Percentiles rank a stretch among this genome's conserved stretches.
Evolutionary conservation across 768 basidiomycete species (phyloP).

Genomic region (Tulasnella sp.): DNA sequence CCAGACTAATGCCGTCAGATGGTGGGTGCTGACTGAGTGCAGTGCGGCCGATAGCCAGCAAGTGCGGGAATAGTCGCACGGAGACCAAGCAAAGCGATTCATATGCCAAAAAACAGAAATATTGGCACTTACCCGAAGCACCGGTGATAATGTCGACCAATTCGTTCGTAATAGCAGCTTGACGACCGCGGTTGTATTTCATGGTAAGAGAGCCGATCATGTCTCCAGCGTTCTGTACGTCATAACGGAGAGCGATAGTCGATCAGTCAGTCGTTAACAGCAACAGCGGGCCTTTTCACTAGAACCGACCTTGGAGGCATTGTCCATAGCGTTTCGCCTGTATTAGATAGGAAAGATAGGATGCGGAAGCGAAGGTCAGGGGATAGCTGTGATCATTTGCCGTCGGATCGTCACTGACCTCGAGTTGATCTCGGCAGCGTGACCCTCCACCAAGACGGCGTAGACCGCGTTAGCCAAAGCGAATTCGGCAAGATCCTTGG

Average conservation of each 20-base stretch:
- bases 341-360: constrained; percentile 39
- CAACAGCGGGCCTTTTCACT: not conserved
- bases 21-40: not conserved
- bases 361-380: not conserved
- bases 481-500: constrained; percentile 92
- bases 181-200: constrained; percentile 98
- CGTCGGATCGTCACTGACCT: constrained; percentile 51
- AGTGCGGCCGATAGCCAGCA: not conserved
- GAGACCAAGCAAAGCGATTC: not conserved
- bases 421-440: constrained; percentile 91
- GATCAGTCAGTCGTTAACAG: not conserved
- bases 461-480: constrained; percentile 95
- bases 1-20: not conserved
- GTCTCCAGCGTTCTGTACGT: constrained; percentile 70
- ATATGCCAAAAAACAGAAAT: not conserved
- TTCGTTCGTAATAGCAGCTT: constrained; percentile 96
- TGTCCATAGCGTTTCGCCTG: constrained; percentile 98
- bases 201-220: constrained; percentile 86
- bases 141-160: constrained; percentile 89
- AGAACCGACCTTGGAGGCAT: constrained; percentile 68
- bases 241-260: not conserved
- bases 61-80: not conserved
- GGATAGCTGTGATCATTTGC: not conserved
- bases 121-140: constrained; percentile 37
- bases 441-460: constrained; percentile 88